Base-by-base conservation (phyloP, 352 stramenopile species). In the Aphanomyces astaci region DNA sequence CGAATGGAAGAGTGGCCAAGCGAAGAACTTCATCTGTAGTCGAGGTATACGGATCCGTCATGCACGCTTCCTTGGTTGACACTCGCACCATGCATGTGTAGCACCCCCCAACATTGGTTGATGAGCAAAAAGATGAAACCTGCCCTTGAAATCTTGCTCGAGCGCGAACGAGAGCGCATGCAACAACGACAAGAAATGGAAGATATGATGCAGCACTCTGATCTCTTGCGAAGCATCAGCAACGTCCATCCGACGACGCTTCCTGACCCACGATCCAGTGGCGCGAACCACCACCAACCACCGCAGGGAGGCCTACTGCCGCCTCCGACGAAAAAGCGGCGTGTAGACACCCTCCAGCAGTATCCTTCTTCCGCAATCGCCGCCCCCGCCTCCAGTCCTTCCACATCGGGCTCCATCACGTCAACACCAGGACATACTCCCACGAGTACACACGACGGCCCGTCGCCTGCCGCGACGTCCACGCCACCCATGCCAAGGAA, bases 121-220 rank as follows among this genome's bases (percentile, higher is more conserved):
- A 60, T 57, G 46, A 60, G 62, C 43, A 68, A 68, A 11, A 65
- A 65, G 51, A 68, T 68, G 28, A 68, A 68, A 48, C 62, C 62
- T 43, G 62, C 62, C 9, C 51, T 68, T 3, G 62, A 68, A 31
- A 45, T 68, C 31, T 30, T 68, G 5, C 51, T 68, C 48, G 62
- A 68, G 33, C 22, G 62, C 4, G 62, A 68, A 32, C 62, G 62
- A 3, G 62, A 68, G 25, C 46, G 45, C 19, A 57, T 68, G 30
- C n/a, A 32, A 7, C 62, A 68, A 28, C 46, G 62, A 19, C 62
- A 68, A 30, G 62, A 68, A 60, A 68, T 68, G 62, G 62, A 68
- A 43, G 62, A 68, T 33, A 68, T 68, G 62, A 68, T 68, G 62
- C 31, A 68, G 62, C 62, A 68, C 36, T 68, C 62, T 2, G 51